phyloP scores from a whole-genome alignment of 148 eudicot genomes.

The Persicaria maculosa region DNA sequence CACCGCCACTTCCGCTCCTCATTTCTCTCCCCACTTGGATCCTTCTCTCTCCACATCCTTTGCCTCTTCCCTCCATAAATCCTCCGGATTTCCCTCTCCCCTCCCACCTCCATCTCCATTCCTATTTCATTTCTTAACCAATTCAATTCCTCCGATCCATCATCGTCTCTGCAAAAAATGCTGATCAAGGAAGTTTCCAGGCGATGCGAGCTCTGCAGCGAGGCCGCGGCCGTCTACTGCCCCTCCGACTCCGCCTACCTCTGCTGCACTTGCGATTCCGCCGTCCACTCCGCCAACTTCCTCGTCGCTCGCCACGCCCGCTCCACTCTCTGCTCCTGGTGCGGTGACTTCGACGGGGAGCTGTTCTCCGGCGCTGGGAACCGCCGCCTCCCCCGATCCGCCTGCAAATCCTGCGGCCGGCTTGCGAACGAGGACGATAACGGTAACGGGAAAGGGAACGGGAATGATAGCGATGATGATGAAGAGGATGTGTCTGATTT shows the following conservation, averaged over 20 bases:
- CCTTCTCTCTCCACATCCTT: slow-evolving; percentile 1
- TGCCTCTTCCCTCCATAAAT: neutral
- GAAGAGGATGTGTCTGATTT: slow-evolving; percentile 19
- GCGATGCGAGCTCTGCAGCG: slow-evolving; percentile 43
- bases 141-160: neutral
- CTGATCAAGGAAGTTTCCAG: neutral
- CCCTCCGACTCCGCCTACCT: slow-evolving; percentile 51
- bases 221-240: slow-evolving; percentile 37
- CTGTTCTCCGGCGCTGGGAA: slow-evolving; percentile 24
- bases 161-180: neutral
- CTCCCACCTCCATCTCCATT: no score
- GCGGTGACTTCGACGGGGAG: slow-evolving; percentile 17
- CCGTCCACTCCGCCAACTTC: slow-evolving; percentile 58
- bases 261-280: slow-evolving; percentile 38
- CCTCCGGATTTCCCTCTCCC: neutral
- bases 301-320: slow-evolving; percentile 70
- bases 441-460: neutral
- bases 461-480: slow-evolving; percentile 1
- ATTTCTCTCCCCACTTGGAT: neutral
- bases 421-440: slow-evolving; percentile 5
- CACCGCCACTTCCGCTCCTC: slow-evolving; percentile 4
- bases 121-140: no score
- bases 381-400: neutral
- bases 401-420: slow-evolving; percentile 27
- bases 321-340: slow-evolving; percentile 25